Evolutionary conservation across 768 basidiomycete genomes (phyloP), one percentile per base, ranked within the genome.

Genomic region (Daedaleopsis nitida): DNA sequence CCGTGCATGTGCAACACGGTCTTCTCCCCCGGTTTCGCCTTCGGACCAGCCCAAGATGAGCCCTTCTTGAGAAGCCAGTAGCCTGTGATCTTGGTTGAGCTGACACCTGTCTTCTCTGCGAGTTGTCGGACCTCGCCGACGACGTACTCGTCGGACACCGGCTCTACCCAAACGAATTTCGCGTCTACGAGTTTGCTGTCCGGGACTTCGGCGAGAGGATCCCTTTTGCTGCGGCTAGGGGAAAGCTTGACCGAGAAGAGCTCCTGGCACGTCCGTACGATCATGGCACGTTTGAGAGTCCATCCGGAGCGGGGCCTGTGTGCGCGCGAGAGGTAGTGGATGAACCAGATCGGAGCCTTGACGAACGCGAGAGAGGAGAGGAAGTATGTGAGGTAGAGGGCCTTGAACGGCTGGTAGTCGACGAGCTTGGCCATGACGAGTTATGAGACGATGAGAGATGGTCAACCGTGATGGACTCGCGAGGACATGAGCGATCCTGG

Each of bases 21-120:
- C 42, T 64, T 62, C 56, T 78, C 77, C 5, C 55, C 58, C 14
- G 35, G 48, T 38, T 37, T 38, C 24, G 63, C 63, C 0, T 69
- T 73, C 35, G 62, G 59, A 16, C 60, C 55, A 2, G 65, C 70
- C 23, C 32, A 66, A 39, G 51, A 61, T 0, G 47, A 24, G 0
- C 52, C 60, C 23, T 55, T 45, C 52, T 57, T 59, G 10, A 63
- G 55, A 9, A 55, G 54, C 62, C 70, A 70, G 54, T 66, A 71
- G 8, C 61, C 69, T 13, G 62, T 32, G 14, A 65, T 59, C 55
- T 42, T 11, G n/a, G 38, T 48, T 10, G 50, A 54, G 58, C 14
- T 21, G n/a, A 44, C 60, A 42, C 55, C 53, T 14, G 42, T 65
- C 19, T 38, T 60, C 51, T 48, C 64, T 38, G 37, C 51, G 21